A percentile compares a stretch with the other conserved stretches of the same genome.
These are phyloP conservation scores for Vicia villosa DNA, from an alignment of 306 rosid species.

Conservation along the genomic window DNA sequence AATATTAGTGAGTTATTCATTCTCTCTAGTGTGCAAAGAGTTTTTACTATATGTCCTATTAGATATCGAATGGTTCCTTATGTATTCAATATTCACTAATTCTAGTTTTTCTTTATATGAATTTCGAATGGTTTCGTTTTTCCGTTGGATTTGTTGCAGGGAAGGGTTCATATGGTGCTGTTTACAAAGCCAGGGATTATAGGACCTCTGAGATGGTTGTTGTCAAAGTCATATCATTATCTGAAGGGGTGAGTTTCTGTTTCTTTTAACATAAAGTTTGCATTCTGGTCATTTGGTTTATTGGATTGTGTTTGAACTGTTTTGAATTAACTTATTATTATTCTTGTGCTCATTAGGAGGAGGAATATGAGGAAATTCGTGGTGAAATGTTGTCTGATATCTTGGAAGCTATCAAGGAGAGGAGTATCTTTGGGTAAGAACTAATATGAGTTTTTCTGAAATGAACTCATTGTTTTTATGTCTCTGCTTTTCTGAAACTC, in stretches of 20 bases:
- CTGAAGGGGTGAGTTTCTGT: constrained; percentile 74
- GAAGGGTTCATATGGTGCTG: constrained; percentile 97
- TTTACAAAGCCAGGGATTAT: constrained; percentile 92
- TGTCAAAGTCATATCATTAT: constrained; percentile 85
- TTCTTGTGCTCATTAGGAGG: constrained; percentile 68
- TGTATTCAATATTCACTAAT: neutral
- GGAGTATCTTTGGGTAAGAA: constrained; percentile 93
- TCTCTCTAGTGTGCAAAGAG: no score
- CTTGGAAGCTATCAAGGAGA: constrained; percentile 99
- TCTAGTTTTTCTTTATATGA: neutral
- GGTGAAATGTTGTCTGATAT: constrained; percentile 98
- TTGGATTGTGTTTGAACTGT: constrained; percentile 22
- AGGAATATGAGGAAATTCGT: constrained; percentile 95
- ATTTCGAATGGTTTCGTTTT: neutral
- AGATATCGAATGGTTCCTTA: no score
- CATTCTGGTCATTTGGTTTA: constrained; percentile 4
- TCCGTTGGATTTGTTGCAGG: constrained; percentile 50
- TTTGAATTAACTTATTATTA: constrained; percentile 29
- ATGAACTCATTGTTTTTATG: neutral
- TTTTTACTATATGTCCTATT: no score
- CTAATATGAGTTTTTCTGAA: neutral
- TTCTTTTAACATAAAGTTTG: constrained; percentile 3
- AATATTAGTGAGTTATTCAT: no score
- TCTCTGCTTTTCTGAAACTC: neutral
- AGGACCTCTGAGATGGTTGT: constrained; percentile 95